Conservation (phyloP, 306 rosid genomes). For the Hylodesmum podocarpum region DNA sequence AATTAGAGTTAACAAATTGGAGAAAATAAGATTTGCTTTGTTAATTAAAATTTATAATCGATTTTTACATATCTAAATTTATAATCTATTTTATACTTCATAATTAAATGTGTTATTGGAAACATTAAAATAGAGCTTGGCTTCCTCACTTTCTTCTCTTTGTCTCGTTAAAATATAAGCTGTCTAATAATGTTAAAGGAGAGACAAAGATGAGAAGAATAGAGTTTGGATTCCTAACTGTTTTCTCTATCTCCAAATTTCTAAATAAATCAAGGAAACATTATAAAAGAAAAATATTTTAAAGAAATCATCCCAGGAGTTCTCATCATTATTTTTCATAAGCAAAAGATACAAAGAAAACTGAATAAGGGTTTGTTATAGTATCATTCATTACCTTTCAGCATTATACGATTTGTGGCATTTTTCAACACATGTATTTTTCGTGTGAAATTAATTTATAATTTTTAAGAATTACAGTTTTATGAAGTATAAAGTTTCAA, state of each 20-base stretch:
- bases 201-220: background rate
- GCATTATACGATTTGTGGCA: background rate
- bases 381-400: no score
- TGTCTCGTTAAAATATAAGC: no score
- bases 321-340: background rate
- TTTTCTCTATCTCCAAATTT: background rate
- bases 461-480: background rate
- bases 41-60: no score
- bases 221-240: background rate
- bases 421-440: background rate
- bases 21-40: no score
- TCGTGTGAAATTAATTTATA: background rate
- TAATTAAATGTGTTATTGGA: no score
- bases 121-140: no score
- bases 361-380: background rate
- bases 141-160: no score
- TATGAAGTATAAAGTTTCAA: background rate
- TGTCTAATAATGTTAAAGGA: background rate
- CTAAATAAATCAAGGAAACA: background rate
- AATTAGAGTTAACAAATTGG: no score
- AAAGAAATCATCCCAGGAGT: background rate
- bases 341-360: background rate
- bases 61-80: no score
- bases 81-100: no score
- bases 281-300: background rate